A percentile compares a stretch with the other conserved stretches of the same genome.
Evolutionary conservation across 768 basidiomycete species (phyloP).

Genomic region (Pulveroboletus sp.): DNA sequence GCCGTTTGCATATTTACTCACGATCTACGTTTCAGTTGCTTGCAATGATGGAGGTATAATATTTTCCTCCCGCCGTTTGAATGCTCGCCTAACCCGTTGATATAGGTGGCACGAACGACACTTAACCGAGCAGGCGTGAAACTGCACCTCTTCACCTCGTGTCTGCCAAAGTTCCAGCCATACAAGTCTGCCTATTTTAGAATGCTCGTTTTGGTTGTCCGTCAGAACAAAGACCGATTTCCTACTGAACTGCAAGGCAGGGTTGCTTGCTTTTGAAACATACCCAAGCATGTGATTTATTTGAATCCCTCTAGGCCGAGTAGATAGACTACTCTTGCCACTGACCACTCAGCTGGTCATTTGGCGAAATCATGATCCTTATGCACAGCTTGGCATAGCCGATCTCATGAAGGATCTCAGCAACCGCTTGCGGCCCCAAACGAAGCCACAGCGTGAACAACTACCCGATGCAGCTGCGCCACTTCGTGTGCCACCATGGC

Average conservation of each 20-base stretch:
- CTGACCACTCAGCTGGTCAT: constrained; percentile 30
- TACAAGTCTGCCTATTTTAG: constrained; percentile 49
- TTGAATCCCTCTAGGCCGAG: constrained; percentile 21
- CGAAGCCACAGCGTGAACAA: constrained; percentile 16
- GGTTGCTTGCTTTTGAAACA: neutral
- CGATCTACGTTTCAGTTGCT: constrained; percentile 37
- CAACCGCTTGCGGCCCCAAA: constrained; percentile 12
- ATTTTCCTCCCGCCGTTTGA: constrained; percentile 4
- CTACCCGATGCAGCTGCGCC: constrained; percentile 8
- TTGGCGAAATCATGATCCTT: constrained; percentile 25
- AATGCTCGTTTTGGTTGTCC: constrained; percentile 38
- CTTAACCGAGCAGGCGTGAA: constrained; percentile 40
- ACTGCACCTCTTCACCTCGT: constrained; percentile 43
- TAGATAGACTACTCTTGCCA: constrained; percentile 31
- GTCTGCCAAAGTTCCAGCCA: constrained; percentile 34
- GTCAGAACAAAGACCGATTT: constrained; percentile 31
- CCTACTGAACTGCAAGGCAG: constrained; percentile 25
- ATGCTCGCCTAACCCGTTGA: neutral
- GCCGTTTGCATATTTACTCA: constrained; percentile 3
- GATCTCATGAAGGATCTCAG: constrained; percentile 22
- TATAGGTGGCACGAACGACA: constrained; percentile 45
- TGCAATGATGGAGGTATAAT: constrained; percentile 46
- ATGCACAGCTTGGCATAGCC: constrained; percentile 33
- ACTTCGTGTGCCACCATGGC: constrained; percentile 22
- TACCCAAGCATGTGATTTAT: constrained; percentile 1